These are phyloP conservation scores for Tetrahymena borealis DNA, from an alignment of 73 alveolate genomes.

Conservation along the genomic window DNA sequence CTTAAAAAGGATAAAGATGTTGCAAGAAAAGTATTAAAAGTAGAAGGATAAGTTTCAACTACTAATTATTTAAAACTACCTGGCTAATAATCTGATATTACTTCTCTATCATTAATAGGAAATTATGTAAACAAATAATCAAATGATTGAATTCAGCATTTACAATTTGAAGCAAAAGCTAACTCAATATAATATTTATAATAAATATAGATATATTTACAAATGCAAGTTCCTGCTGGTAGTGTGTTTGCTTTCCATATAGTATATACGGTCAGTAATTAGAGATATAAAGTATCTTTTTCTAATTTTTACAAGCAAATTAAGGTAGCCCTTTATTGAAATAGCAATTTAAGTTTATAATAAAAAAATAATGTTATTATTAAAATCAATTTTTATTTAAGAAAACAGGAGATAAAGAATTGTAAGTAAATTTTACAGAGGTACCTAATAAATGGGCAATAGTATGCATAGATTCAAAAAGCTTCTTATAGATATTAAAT, in stretches of 20 bases:
- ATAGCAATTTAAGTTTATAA: too few species aligned
- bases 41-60: not conserved
- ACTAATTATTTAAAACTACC: not conserved
- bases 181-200: not conserved
- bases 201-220: not conserved
- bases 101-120: not conserved
- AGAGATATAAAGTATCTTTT: not conserved
- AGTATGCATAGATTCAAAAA: not conserved
- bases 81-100: not conserved
- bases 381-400: too few species aligned
- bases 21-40: not conserved
- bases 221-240: not conserved
- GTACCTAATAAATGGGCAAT: not conserved
- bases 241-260: not conserved
- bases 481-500: not conserved
- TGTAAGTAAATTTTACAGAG: not conserved
- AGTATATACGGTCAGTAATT: not conserved
- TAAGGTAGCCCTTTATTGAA: not conserved
- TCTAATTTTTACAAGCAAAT: not conserved
- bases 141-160: too few species aligned
- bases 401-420: not conserved
- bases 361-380: too few species aligned
- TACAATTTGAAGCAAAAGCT: not conserved
- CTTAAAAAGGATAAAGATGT: not conserved
- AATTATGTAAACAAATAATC: not conserved